Conservation (phyloP, 1,139 yeast species). For the Zygoascus sp. region DNA sequence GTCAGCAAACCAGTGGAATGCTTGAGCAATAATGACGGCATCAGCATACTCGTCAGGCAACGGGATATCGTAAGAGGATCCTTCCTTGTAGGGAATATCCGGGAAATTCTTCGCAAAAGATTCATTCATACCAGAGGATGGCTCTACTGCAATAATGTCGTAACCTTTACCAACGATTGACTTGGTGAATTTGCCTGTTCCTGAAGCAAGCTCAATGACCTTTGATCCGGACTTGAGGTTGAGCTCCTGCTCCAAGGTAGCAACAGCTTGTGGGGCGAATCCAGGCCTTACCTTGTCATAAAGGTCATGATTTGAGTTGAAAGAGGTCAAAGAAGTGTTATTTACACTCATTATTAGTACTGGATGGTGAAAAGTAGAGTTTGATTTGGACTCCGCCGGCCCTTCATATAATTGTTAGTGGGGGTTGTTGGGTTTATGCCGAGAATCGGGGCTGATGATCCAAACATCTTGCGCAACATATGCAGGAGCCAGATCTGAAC, state of each 20-base stretch:
- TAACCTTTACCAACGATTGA: conserved; percentile 44
- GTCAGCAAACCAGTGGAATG: conserved; percentile 66
- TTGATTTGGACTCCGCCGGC: neutral
- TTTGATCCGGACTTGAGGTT: conserved; percentile 33
- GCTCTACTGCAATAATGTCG: conserved; percentile 50
- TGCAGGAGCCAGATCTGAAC: too few species aligned
- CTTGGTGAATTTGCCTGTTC: conserved; percentile 63
- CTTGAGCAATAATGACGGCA: conserved; percentile 58
- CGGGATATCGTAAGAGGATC: conserved; percentile 50
- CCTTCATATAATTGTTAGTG: neutral
- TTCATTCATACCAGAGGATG: conserved; percentile 56
- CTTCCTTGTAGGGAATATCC: conserved; percentile 38
- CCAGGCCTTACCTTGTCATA: conserved; percentile 58
- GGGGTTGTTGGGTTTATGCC: neutral
- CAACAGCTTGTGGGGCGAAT: conserved; percentile 46
- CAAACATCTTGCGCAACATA: too few species aligned
- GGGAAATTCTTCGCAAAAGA: conserved; percentile 50
- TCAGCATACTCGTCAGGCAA: conserved; percentile 43
- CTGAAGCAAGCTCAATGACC: conserved; percentile 57
- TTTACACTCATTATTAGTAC: conserved; percentile 18
- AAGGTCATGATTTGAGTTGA: conserved; percentile 48
- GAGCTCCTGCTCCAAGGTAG: conserved; percentile 42
- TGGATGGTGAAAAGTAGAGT: neutral
- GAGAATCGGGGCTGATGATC: neutral
- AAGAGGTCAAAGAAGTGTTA: conserved; percentile 35